Evolutionary conservation across 2,329 filamentous ascomycete genomes (phyloP), one percentile per base, ranked within the genome.

Genomic region (Aureobasidium leucospermi): DNA sequence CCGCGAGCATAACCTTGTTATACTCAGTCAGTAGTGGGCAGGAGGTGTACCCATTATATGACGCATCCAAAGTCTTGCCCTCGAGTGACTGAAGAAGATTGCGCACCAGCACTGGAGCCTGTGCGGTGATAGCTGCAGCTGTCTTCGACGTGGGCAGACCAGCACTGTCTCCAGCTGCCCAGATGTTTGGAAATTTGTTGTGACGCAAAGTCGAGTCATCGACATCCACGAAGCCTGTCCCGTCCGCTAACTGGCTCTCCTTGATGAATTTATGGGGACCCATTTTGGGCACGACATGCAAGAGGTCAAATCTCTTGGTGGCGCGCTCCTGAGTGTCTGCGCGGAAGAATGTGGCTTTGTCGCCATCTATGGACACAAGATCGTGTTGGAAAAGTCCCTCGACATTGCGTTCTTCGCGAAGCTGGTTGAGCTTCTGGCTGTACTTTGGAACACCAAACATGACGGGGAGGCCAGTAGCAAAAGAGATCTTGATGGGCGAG

Each of bases 1-100:
- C 84, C 0, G 82, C 82, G 8, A 86, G 78, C 19, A 86, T 73
- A 1, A 86, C 81, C 72, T 85, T 85, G 61, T 81, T 81, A 62
- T 85, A 83, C 64, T 84, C 70, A 0, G 68, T 75, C 61, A 67
- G 65, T 43, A 72, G 65, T 5, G 73, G 73, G 58, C 73, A 75
- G 2, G 72, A 74, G 0, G 73, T 74, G 60, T 75, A 75, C 1
- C 73, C 73, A 49, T 75, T 70, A 16, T 75, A 75, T 3, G 53
- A 48, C 0, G 67, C 63, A 2, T 64, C 57, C 1, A 63, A 60
- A 13, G 67, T 62, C 49, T 70, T 69, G 49, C 67, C 67, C n/a
- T 70, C 64, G 34, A 70, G 62, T 6, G 63, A 58, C 5, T 59
- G 64, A 23, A 75, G 58, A 29, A 75, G 15, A 64, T 75, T 75